These are phyloP conservation scores for Bruguiera hainesii DNA, from an alignment of 441 rosid species.

Conservation along the genomic window DNA sequence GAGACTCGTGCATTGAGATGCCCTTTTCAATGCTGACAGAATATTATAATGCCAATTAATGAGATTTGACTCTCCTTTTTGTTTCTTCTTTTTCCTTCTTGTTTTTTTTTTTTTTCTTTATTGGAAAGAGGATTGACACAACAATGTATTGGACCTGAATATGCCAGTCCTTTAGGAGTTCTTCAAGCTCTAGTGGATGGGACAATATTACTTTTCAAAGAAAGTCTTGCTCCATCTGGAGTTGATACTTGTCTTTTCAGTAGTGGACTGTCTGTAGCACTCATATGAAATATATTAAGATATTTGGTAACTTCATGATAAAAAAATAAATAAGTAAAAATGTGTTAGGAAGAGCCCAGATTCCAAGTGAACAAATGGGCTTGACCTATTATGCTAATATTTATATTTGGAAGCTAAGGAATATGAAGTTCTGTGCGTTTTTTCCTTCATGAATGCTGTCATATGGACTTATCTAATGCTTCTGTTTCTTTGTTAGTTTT, in stretches of 20 bases:
- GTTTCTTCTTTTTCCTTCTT: background rate
- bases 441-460: background rate
- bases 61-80: background rate
- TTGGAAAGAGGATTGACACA: slow-evolving; percentile 23
- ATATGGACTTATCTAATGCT: background rate
- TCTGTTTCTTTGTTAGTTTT: slow-evolving; percentile 8
- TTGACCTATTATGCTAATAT: too few species aligned
- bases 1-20: too few species aligned
- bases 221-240: background rate
- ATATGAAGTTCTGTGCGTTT: background rate
- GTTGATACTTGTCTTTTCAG: background rate
- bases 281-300: background rate
- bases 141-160: slow-evolving; percentile 22
- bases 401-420: too few species aligned
- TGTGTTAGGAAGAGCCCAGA: too few species aligned
- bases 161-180: slow-evolving; percentile 7
- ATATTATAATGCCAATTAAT: background rate
- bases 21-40: background rate
- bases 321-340: too few species aligned
- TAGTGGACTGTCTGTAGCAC: background rate
- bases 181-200: slow-evolving; percentile 6
- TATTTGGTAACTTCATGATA: background rate
- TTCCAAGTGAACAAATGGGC: too few species aligned
- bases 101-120: background rate
- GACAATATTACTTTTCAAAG: slow-evolving; percentile 2